Evolutionary conservation across 176 grass and related monocot species (phyloP).

Genomic region (Cymbopogon citratus): DNA sequence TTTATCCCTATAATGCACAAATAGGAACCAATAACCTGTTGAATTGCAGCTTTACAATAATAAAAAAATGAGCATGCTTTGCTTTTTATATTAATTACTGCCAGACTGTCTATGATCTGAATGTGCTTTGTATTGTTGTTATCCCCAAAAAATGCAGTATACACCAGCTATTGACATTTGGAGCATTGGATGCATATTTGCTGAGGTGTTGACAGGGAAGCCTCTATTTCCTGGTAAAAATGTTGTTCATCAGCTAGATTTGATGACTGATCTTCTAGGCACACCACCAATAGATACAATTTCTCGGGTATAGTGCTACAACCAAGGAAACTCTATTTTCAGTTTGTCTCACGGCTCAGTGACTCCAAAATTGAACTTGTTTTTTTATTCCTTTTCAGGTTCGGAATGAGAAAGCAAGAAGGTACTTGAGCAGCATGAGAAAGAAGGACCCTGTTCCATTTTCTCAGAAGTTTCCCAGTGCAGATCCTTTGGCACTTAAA

Average conservation of each 20-base stretch:
- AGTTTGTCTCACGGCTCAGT: background rate
- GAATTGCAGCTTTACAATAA: background rate
- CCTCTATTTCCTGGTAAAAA: constrained; percentile 99
- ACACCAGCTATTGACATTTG: constrained; percentile 97
- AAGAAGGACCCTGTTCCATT: constrained; percentile 85
- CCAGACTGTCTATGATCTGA: constrained; percentile 6
- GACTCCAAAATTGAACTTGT: background rate
- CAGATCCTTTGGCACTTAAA: constrained; percentile 84
- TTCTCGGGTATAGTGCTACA: constrained; percentile 67
- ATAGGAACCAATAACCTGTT: background rate
- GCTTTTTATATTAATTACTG: background rate
- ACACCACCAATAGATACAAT: constrained; percentile 84
- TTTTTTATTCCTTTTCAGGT: constrained; percentile 41
- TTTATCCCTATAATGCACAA: background rate
- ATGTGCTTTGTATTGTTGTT: constrained; percentile 13
- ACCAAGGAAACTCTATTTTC: background rate
- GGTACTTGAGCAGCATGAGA: constrained; percentile 94
- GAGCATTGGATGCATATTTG: constrained; percentile 99
- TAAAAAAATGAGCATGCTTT: background rate
- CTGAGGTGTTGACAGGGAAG: constrained; percentile 94
- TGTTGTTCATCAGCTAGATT: constrained; percentile 97
- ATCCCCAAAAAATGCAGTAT: constrained; percentile 64
- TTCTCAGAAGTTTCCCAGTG: constrained; percentile 82
- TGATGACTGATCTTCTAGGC: constrained; percentile 97
- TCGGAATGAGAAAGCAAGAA: constrained; percentile 95